phyloP scores from a whole-genome alignment of 1,284 basidiomycete genomes.

The Melampsora larici-populina region DNA sequence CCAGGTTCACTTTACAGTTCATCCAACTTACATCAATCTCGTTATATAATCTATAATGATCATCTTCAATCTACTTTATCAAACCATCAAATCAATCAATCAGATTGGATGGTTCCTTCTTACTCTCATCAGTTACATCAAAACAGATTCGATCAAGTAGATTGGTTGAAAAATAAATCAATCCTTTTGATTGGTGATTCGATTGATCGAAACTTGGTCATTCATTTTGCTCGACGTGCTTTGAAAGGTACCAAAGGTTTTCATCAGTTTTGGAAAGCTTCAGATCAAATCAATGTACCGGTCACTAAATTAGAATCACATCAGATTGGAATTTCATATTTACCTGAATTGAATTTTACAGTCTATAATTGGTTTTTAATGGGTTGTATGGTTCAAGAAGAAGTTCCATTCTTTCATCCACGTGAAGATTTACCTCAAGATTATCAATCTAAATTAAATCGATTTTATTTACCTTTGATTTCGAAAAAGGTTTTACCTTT shows the following conservation, averaged over 20 bases:
- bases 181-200: constrained; percentile 40
- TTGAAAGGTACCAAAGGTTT: constrained; percentile 1
- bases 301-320: constrained; percentile 27
- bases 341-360: constrained; percentile 24
- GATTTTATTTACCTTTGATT: constrained; percentile 18
- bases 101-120: constrained; percentile 32
- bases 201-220: constrained; percentile 32
- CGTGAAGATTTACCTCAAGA: constrained; percentile 35
- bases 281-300: constrained; percentile 11
- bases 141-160: constrained; percentile 15
- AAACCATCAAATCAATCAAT: not conserved
- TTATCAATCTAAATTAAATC: constrained; percentile 7
- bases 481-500: constrained; percentile 3
- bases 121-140: constrained; percentile 15
- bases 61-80: not conserved
- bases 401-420: constrained; percentile 38
- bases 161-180: constrained; percentile 23
- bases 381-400: constrained; percentile 13
- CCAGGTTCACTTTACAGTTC: constrained; percentile 24
- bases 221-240: constrained; percentile 18
- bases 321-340: constrained; percentile 14
- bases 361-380: constrained; percentile 41
- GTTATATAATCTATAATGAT: constrained; percentile 37
- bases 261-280: constrained; percentile 14
- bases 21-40: constrained; percentile 20